A percentile compares a stretch with the other conserved stretches of the same genome.
Conservation (phyloP, 2,329 filamentous ascomycete species). For the Metarhizium sp. region DNA sequence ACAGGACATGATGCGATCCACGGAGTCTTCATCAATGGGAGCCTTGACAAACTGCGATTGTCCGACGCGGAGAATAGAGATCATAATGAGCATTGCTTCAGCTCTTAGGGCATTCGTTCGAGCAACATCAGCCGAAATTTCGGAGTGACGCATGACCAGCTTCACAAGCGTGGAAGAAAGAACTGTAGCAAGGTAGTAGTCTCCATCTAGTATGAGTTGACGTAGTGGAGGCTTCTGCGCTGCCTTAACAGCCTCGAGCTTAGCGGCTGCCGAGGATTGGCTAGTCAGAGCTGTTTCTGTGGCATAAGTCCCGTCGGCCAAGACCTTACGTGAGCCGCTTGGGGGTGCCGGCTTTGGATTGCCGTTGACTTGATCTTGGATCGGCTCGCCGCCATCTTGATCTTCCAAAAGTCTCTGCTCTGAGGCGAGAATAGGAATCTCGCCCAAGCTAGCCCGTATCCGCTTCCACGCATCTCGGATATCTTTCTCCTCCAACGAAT, state of each 20-base stretch:
- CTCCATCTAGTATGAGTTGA: conserved; percentile 90
- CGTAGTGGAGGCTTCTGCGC: conserved; percentile 92
- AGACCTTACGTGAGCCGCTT: conserved; percentile 78
- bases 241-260: conserved; percentile 91
- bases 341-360: conserved; percentile 67
- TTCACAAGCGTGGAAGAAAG: conserved; percentile 95
- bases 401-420: conserved; percentile 89
- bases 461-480: conserved; percentile 96
- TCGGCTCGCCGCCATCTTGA: conserved; percentile 60
- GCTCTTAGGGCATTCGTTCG: conserved; percentile 90
- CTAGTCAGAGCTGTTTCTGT: conserved; percentile 95
- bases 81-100: conserved; percentile 99
- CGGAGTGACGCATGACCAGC: conserved; percentile 92
- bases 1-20: conserved; percentile 98
- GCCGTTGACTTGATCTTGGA: conserved; percentile 64
- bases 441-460: conserved; percentile 85
- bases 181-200: conserved; percentile 92
- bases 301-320: conserved; percentile 94
- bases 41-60: conserved; percentile 99
- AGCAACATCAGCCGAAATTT: conserved; percentile 76
- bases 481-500: conserved; percentile 85
- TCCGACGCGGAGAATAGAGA: conserved; percentile 93
- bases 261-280: conserved; percentile 79
- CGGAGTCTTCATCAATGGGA: conserved; percentile 92
- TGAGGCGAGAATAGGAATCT: conserved; percentile 92